phyloP scores from a whole-genome alignment of 2,329 filamentous ascomycete genomes.

The Pseudogymnoascus pannorum region DNA sequence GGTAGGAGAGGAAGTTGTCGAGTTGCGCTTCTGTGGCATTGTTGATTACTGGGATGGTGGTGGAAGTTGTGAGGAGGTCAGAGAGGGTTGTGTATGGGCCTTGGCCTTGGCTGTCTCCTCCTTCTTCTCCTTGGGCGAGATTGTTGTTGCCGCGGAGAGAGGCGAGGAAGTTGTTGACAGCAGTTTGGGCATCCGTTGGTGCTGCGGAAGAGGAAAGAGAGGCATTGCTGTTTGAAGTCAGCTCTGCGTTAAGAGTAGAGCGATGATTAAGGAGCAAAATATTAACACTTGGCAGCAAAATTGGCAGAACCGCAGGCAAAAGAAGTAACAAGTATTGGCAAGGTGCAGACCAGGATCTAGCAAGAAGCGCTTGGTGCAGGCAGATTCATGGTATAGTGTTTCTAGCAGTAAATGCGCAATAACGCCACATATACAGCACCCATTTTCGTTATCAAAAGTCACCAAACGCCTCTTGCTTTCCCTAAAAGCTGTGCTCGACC shows the following conservation, averaged over 20 bases:
- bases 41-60: conserved; percentile 71
- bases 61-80: conserved; percentile 72
- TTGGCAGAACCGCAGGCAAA: neutral
- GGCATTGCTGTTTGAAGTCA: neutral
- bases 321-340: neutral
- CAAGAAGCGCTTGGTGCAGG: neutral
- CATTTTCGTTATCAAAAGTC: conserved; percentile 5
- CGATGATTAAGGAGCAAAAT: neutral
- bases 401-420: conserved; percentile 29
- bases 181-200: conserved; percentile 60
- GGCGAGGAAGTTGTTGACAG: conserved; percentile 82
- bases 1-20: conserved; percentile 66
- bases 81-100: conserved; percentile 75
- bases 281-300: neutral
- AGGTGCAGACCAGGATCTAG: neutral
- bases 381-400: conserved; percentile 16
- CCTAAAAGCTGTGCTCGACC: conserved; percentile 7
- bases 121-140: conserved; percentile 22
- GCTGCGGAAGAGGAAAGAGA: conserved; percentile 47
- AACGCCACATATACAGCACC: conserved; percentile 13
- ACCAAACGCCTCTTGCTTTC: conserved; percentile 11
- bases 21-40: conserved; percentile 50
- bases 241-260: conserved; percentile 12
- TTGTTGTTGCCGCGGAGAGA: conserved; percentile 56
- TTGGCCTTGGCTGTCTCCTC: conserved; percentile 42